Evolutionary conservation across 2,329 filamentous ascomycete species (phyloP).

Genomic region (Monosporascus sp.): DNA sequence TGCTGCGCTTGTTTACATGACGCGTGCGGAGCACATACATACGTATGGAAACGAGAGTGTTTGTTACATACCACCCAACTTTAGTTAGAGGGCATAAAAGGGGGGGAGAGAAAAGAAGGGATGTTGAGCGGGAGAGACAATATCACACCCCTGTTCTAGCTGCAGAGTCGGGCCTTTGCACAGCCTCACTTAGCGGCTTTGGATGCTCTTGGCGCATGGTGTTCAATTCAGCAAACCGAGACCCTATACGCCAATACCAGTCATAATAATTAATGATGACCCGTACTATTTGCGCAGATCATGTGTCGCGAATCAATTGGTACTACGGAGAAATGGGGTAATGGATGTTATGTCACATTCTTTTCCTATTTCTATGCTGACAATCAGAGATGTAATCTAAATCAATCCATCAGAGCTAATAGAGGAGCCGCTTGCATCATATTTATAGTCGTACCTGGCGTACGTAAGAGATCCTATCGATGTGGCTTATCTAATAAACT

Average conservation of each 20-base stretch:
- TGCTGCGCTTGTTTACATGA: too few species aligned
- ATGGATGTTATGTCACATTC: too few species aligned
- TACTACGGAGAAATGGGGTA: neutral
- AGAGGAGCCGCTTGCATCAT: too few species aligned
- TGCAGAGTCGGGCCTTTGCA: neutral
- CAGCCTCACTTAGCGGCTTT: constrained; percentile 6
- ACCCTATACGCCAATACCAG: neutral
- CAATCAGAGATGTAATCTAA: too few species aligned
- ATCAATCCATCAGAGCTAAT: too few species aligned
- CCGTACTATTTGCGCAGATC: neutral
- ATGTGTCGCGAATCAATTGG: neutral
- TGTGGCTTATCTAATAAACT: too few species aligned
- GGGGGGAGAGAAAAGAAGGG: neutral
- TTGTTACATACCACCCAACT: too few species aligned
- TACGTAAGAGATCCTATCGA: too few species aligned
- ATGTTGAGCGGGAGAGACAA: neutral
- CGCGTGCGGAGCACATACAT: too few species aligned
- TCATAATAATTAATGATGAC: neutral
- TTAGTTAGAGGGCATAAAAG: neutral
- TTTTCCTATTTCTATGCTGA: too few species aligned
- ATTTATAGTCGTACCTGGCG: too few species aligned
- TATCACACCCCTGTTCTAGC: neutral
- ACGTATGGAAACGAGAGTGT: too few species aligned
- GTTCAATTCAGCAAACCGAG: constrained; percentile 1
- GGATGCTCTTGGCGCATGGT: neutral